Percentiles rank a stretch among this genome's conserved stretches.
Evolutionary conservation across 1,284 basidiomycete species (phyloP).

Genomic region (Bondarzewia mesenterica): DNA sequence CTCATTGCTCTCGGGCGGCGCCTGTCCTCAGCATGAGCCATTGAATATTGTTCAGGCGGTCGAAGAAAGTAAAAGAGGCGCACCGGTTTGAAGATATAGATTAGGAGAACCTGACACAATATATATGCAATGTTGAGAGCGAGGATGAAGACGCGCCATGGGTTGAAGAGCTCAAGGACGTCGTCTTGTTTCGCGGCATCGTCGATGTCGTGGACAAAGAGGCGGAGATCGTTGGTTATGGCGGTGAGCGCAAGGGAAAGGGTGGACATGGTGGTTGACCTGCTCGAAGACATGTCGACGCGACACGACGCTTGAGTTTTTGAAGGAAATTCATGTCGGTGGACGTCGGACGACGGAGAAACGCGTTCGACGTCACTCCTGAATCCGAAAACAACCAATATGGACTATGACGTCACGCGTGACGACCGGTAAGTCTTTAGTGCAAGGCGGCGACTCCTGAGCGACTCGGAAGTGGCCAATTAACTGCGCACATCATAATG

Average conservation of each 20-base stretch:
- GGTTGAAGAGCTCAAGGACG: constrained; percentile 3
- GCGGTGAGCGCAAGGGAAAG: too few species aligned
- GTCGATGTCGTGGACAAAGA: not conserved
- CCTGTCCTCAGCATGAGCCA: constrained; percentile 6
- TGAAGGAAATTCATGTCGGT: not conserved
- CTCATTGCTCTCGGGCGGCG: constrained; percentile 22
- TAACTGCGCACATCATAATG: too few species aligned
- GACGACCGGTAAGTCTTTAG: too few species aligned
- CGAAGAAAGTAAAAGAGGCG: constrained; percentile 4
- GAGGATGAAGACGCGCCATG: constrained; percentile 5
- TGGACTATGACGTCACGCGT: too few species aligned
- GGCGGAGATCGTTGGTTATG: too few species aligned
- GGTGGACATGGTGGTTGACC: too few species aligned
- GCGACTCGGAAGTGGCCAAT: too few species aligned
- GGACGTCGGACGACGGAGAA: too few species aligned
- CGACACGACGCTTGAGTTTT: not conserved
- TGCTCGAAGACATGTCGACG: not conserved
- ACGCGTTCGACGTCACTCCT: too few species aligned
- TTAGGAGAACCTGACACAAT: constrained; percentile 28
- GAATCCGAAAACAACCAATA: too few species aligned
- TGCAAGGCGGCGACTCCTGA: too few species aligned
- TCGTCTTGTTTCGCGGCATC: not conserved
- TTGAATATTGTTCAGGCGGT: not conserved
- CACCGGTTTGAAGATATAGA: constrained; percentile 36
- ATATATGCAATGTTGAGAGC: constrained; percentile 29